Evolutionary conservation across 2,329 filamentous ascomycete genomes (phyloP).

Genomic region (Calcarisporium arbuscula): DNA sequence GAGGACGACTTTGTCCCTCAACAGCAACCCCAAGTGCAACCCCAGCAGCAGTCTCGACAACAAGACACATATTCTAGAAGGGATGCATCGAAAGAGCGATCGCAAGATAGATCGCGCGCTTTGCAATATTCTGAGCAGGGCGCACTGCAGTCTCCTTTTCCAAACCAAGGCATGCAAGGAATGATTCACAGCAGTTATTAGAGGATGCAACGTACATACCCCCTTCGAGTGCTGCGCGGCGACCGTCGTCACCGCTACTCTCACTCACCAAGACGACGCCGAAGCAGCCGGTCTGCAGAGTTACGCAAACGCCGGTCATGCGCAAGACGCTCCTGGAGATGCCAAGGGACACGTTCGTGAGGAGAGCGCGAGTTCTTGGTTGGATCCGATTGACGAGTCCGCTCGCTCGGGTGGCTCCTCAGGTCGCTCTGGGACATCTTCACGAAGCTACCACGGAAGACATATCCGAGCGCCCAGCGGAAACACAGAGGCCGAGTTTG

Average conservation of each 20-base stretch:
- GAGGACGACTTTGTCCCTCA: background rate
- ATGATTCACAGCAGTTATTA: slow-evolving; percentile 37
- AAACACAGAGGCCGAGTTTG: slow-evolving; percentile 82
- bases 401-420: slow-evolving; percentile 74
- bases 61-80: slow-evolving; percentile 15
- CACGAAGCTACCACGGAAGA: slow-evolving; percentile 59
- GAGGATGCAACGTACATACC: slow-evolving; percentile 58
- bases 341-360: slow-evolving; percentile 42
- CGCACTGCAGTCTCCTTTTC: slow-evolving; percentile 48
- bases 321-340: no score
- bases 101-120: slow-evolving; percentile 17
- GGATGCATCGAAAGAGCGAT: slow-evolving; percentile 16
- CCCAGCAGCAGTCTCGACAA: slow-evolving; percentile 11
- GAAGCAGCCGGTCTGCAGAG: no score
- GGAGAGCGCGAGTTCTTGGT: slow-evolving; percentile 76
- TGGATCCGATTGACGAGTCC: slow-evolving; percentile 92
- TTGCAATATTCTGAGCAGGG: slow-evolving; percentile 19
- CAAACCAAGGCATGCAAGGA: slow-evolving; percentile 22
- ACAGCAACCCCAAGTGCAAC: background rate
- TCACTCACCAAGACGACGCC: slow-evolving; percentile 4
- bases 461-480: slow-evolving; percentile 63
- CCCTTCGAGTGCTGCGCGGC: slow-evolving; percentile 62
- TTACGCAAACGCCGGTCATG: no score
- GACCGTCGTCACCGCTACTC: slow-evolving; percentile 42
- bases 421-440: slow-evolving; percentile 72